Evolutionary conservation across 306 rosid species (phyloP), one percentile per base, ranked within the genome.

Genomic region (Rosa persica): DNA sequence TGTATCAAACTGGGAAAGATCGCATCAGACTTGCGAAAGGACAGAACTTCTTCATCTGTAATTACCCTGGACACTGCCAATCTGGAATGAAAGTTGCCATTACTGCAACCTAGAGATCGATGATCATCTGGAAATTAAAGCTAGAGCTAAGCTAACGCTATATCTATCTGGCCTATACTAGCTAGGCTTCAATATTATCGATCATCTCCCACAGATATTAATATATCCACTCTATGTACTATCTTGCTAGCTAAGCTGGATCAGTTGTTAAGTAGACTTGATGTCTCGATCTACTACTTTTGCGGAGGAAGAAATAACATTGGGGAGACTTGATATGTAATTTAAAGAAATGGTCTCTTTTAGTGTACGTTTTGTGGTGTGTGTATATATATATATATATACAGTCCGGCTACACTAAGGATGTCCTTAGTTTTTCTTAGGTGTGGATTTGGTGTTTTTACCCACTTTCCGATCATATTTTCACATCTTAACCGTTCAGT

Each of bases 21-120:
- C 89, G 70, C 73, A 82, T 91, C 81, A 86, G 55, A 73, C 92
- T 91, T 9, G 83, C 23, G 0, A 88, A 34, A 70, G 97, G 97
- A 20, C 86, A 72, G 42, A 89, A 87, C 81, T 88, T 60, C 76
- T 91, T 91, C 86, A 88, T 91, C 77, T 91, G 97, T 89, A 91
- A 25, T 17, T 77, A 2, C 70, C 22, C 77, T 0, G 91, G 92
- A 25, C 97, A 91, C 83, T 91, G 97, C 67, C 57, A 89, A 25
- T 60, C 89, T 81, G 90, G 61, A 1, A 91, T 89, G 94, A 88
- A 91, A 85, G 78, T 91, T 67, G 86, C 97, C 40, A 5, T 91
- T 42, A 81, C 75, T 71, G 97, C 97, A 48, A 67, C 12, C 70
- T 72, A 70, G 19, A 23, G 11, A 70, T 23, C 12, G 46, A 17